Evolutionary conservation across 345 rosid species (phyloP).

Genomic region (Salix purpurea): DNA sequence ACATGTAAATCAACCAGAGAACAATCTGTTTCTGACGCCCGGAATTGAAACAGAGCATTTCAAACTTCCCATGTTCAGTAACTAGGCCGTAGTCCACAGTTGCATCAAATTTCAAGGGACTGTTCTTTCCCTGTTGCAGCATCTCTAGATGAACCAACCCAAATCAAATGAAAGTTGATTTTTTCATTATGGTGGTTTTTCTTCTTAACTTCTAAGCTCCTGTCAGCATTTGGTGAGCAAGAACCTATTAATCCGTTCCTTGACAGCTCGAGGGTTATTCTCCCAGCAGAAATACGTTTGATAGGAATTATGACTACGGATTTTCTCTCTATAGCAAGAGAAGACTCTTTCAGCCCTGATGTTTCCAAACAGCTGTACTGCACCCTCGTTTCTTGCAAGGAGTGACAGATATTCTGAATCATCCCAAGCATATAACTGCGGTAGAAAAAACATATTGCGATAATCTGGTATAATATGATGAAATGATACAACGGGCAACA

Average conservation of each 20-base stretch:
- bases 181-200: constrained; percentile 1
- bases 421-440: constrained; percentile 58
- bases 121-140: constrained; percentile 37
- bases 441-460: neutral
- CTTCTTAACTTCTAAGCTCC: constrained; percentile 5
- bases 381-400: constrained; percentile 51
- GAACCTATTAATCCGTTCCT: neutral
- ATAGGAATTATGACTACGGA: neutral
- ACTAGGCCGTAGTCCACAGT: constrained; percentile 16
- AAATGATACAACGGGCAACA: neutral
- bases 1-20: neutral
- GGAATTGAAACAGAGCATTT: constrained; percentile 40
- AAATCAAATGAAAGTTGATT: constrained; percentile 30
- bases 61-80: constrained; percentile 33
- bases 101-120: constrained; percentile 40
- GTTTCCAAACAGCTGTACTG: constrained; percentile 52
- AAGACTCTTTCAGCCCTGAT: constrained; percentile 45
- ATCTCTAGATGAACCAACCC: constrained; percentile 35
- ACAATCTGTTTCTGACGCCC: constrained; percentile 13
- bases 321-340: constrained; percentile 7
- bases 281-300: neutral
- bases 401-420: constrained; percentile 46
- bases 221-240: constrained; percentile 10
- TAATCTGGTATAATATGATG: neutral
- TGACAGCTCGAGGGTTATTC: neutral